Evolutionary conservation across 495 filamentous ascomycete genomes (phyloP).

Genomic region (Trichoderma virens): DNA sequence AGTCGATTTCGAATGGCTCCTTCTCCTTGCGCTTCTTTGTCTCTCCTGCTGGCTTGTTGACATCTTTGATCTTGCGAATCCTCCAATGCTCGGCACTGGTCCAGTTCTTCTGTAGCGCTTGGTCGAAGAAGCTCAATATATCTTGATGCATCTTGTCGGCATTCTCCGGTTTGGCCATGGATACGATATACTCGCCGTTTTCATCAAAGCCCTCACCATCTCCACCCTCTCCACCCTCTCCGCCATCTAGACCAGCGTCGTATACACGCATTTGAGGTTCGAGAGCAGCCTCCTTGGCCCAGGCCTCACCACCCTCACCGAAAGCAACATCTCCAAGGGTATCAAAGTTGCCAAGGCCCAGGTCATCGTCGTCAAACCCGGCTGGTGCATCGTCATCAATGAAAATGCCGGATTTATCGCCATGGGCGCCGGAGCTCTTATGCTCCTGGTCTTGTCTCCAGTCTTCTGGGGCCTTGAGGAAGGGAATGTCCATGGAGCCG

Average conservation of each 20-base stretch:
- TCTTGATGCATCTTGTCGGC: conserved; percentile 71
- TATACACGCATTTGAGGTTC: conserved; percentile 57
- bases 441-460: conserved; percentile 60
- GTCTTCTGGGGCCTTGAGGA: conserved; percentile 83
- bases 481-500: conserved; percentile 81
- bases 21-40: conserved; percentile 77
- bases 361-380: conserved; percentile 79
- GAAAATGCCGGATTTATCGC: conserved; percentile 71
- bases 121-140: conserved; percentile 94
- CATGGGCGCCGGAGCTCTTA: conserved; percentile 40
- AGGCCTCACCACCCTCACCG: conserved; percentile 68
- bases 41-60: conserved; percentile 50
- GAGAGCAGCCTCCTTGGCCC: conserved; percentile 60
- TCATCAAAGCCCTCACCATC: conserved; percentile 56
- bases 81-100: conserved; percentile 98
- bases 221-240: conserved; percentile 43
- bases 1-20: conserved; percentile 92
- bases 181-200: conserved; percentile 59
- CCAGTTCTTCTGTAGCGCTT: conserved; percentile 93
- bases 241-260: conserved; percentile 44
- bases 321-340: conserved; percentile 58
- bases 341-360: conserved; percentile 65
- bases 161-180: conserved; percentile 54
- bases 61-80: conserved; percentile 86
- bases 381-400: conserved; percentile 70